Base-by-base conservation (phyloP, 108 stramenopile species). In the Chaetoceros muelleri region DNA sequence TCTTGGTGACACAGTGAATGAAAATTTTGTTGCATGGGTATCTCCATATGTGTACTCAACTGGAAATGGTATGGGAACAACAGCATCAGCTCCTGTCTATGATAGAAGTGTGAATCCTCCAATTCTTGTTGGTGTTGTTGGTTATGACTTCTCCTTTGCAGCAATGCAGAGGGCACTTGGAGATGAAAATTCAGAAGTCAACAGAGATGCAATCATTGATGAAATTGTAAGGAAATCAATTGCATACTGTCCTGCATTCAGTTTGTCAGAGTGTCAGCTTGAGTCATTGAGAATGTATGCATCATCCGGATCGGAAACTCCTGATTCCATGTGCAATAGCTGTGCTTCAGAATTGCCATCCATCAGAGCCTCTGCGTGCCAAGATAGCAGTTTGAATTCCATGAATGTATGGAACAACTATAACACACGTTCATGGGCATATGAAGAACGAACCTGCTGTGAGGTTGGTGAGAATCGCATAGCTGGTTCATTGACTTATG, bases 41-140 rank as follows among this genome's bases (percentile, higher is more conserved):
- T 70, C 76, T n/a, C 81, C 78, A 19, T 82, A 82, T 48, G 21
- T 34, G 28, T 76, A 62, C 55, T 25, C 23, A 26, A 53, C 55
- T 1, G 60, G 60, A 23, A 62, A 52, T 23, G 34, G 46, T 19
- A 59, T 69, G 52, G 78, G 78, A 0, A 77, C 75, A 17, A 77
- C 78, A n/a, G 75, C 74, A 19, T 76, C 74, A 25, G 75, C 67
- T 26, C 81, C 78, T 30, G 81, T 78, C 0, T 82, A 64, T 53
- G 77, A 82, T 61, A 60, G 73, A 29, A 45, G 54, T 2, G 55
- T 67, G 17, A 44, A 63, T 24, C 73, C 76, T 27, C 63, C 73
- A 24, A 45, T 70, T 2, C 75, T 77, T 53, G 34, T 74, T 30
- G 80, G 80, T 3, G 80, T 76, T 2, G 80, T 77, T 17, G 76